Base-by-base conservation (phyloP, 225 moss, liverwort and hornwort genomes). In the Marchantia paleacea region DNA sequence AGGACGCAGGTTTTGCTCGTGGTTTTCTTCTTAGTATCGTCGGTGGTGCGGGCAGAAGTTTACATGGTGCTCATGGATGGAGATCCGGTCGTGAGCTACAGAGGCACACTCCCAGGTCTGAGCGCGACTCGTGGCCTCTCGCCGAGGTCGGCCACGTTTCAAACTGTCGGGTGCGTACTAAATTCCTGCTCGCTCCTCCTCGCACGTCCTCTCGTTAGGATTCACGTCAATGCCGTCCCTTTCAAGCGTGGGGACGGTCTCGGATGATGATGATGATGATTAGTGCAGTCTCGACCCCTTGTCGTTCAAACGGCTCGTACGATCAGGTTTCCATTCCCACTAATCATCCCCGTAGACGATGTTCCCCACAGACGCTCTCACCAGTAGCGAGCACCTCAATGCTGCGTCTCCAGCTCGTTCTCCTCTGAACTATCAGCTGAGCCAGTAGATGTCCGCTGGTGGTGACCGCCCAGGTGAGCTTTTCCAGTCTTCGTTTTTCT, bases 31-130 rank as follows among this genome's bases (percentile, higher is more conserved):
- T 57, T 26, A 10, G 22, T 57, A 0, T 57, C 14, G 19, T 49
- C 65, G 1, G 81, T 72, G 71, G 87, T 52, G 66, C 55, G 77
- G 25, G 87, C 76, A 67, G 84, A 82, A 14, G 87, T 87, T 7
- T 84, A 87, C 54, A 78, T 87, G 61, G 84, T 87, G 52, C 70
- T 87, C 10, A 79, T 87, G 15, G 82, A 87, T 16, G 87, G 84
- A 30, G 87, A 87, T 60, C 84, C 87, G 24, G 87, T 84, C 11
- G 87, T 87, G 12, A 80, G 70, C 84, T 87, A 87, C 60, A 55
- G 82, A 71, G 87, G 87, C 53, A 80, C 72, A 22, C 29, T 87
- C 51, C 84, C 87, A 16, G 87, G 84, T 26, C 52, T 84, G 75
- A 49, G 72, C 53, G 87, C 87, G 25, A 87, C 87, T 19, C 82